Evolutionary conservation across 2,329 filamentous ascomycete species (phyloP).

Genomic region (Diaporthe vexans): DNA sequence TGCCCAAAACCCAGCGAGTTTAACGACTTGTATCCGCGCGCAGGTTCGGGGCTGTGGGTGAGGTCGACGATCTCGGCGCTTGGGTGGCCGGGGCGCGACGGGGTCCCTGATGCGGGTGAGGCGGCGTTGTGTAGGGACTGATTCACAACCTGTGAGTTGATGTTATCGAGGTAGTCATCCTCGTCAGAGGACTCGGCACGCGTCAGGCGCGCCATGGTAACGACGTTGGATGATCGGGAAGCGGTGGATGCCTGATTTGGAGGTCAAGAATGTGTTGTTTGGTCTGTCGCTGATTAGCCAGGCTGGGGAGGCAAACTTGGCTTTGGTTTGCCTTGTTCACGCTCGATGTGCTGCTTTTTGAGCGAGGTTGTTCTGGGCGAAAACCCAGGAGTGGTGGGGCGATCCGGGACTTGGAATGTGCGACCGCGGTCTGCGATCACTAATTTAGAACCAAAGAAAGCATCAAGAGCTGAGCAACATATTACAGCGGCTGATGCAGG

Average conservation of each 20-base stretch:
- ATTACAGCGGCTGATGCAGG: slow-evolving; percentile 6
- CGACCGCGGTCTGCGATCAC: not conserved
- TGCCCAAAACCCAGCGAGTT: slow-evolving; percentile 36
- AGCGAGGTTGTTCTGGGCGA: not conserved
- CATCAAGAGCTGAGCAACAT: not conserved
- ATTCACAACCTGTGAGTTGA: slow-evolving; percentile 52
- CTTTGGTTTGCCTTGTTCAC: not conserved
- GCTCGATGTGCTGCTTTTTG: not conserved
- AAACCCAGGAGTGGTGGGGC: not conserved
- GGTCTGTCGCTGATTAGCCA: not conserved
- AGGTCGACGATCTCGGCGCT: slow-evolving; percentile 51
- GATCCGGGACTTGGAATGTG: not conserved
- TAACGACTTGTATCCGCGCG: slow-evolving; percentile 28
- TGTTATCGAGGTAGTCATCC: slow-evolving; percentile 52
- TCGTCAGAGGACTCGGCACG: slow-evolving; percentile 53
- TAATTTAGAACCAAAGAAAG: not conserved
- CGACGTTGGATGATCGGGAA: not conserved
- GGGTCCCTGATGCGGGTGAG: slow-evolving; percentile 48
- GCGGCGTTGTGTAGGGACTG: slow-evolving; percentile 37
- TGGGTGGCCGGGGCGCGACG: slow-evolving; percentile 53
- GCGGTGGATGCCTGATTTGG: too few relatives aligned
- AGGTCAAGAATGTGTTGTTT: not conserved
- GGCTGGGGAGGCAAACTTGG: not conserved
- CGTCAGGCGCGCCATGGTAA: slow-evolving; percentile 46
- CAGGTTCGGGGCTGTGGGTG: slow-evolving; percentile 47